Evolutionary conservation across 257 asterid genomes (phyloP), one percentile per base, ranked within the genome.

Genomic region (Forsythia suspensa): DNA sequence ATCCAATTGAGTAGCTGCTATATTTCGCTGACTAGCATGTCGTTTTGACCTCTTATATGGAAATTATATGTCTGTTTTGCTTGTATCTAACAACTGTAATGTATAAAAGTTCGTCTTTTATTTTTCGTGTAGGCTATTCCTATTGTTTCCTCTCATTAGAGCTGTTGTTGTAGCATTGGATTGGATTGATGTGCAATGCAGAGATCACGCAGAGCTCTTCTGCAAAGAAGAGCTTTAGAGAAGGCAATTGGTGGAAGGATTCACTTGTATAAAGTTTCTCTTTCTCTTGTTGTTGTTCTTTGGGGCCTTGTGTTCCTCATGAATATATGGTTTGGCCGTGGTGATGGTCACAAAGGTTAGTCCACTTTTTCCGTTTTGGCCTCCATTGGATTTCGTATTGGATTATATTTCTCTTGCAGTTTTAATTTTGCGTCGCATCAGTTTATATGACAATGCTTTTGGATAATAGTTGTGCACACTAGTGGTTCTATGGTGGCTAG

Each of bases 191-290:
- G 97, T 84, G 87, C 90, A 77, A 96, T 96, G 99, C 99, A 94
- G 91, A 91, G 91, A 83, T 92, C 97, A 85, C 93, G 95, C 57
- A 91, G 87, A 87, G 97, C 97, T 96, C 95, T 94, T 94, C 95
- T 90, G 80, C 92, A 90, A 86, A 89, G 95, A 88, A 92, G 96
- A 87, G 95, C 94, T 78, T 86, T 87, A 87, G 87, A 85, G 84
- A 88, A 89, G 79, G 83, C 88, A 15, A 16, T 86, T 57, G 82
- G 81, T 46, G 90, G 95, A 71, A 83, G 86, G 82, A 78, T 76
- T 52, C 86, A 81, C 74, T 84, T 91, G 81, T 92, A 86, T 87
- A 91, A 82, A 82, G 88, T 89, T 74, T 92, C 99, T 46, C 83
- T 96, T 79, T 89, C 97, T 72, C 80, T 84, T 41, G 88, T 85